Evolutionary conservation across 805 yeast genomes (phyloP), one percentile per base, ranked within the genome.

Genomic region (Monosporozyma yasuniensis): DNA sequence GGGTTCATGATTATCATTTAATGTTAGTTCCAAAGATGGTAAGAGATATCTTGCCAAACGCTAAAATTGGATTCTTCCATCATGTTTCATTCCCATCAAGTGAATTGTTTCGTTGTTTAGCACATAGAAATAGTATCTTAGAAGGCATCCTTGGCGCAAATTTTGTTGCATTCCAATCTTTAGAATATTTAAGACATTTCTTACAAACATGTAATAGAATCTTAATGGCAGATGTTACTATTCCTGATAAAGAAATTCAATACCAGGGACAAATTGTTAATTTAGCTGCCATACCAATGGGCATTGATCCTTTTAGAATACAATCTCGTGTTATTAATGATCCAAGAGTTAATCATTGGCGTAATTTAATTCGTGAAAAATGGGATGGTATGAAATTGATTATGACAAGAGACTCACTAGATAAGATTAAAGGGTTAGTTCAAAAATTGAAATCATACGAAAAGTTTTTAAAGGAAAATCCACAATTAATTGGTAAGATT

Each of bases 1-100:
- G 98, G 98, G 74, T 91, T 47, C 96, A 91, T 65, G 99, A 91
- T 67, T 91, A 91, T 64, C 98, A 93, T 68, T 71, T 91, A 52
- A 74, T 93, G 69, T 69, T 91, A 43, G 87, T 90, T 2, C 97
- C 98, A 0, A 75, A 75, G 49, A 80, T 91, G 89, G 76, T 91
- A 4, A 76, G 96, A 51, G 74, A 80, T 52, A 69, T 74, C 55
- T 65, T 89, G 18, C 97, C 97, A 3, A 65, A 79, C 50, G 97
- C 96, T 1, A 80, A 84, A 54, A 89, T 93, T 56, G 97, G 96
- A 0, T 85, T 91, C 57, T 93, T 90, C 66, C 72, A 91, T 50
- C 99, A 93, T 61, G 85, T 91, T 11, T 85, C 98, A 1, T 91
- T 91, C 72, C 99, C 99, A 8, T 85, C 96, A 2, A 81, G 91